Evolutionary conservation across 2,329 filamentous ascomycete genomes (phyloP).

Genomic region (Alternaria conjuncta): DNA sequence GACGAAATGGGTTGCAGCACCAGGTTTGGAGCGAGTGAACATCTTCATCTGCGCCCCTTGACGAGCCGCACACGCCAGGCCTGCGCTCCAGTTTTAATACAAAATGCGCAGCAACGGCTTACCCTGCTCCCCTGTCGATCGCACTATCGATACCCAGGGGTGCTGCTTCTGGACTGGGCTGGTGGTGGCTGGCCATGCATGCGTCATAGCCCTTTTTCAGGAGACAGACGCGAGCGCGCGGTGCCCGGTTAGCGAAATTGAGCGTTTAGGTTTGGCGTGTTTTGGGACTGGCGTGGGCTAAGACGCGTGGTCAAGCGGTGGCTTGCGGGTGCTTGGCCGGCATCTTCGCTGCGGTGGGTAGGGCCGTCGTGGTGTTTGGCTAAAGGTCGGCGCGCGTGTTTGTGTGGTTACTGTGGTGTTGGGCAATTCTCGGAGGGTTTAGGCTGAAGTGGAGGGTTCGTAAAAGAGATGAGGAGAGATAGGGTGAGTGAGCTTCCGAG

Average conservation of each 20-base stretch:
- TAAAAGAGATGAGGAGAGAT: background rate
- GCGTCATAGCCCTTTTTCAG: slow-evolving; percentile 7
- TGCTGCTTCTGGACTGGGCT: background rate
- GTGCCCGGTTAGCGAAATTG: background rate
- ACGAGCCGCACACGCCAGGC: slow-evolving; percentile 2
- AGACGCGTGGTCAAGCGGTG: slow-evolving; percentile 5
- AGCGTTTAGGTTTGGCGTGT: background rate
- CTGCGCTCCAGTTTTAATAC: background rate
- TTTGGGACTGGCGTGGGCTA: background rate
- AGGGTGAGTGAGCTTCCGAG: background rate
- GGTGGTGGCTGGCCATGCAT: background rate
- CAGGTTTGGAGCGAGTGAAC: slow-evolving; percentile 1
- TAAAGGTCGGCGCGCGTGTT: background rate
- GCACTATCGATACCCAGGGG: slow-evolving; percentile 18
- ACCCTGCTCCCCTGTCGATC: slow-evolving; percentile 28
- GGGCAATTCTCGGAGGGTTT: background rate
- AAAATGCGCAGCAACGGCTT: slow-evolving; percentile 1
- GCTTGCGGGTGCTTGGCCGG: slow-evolving; percentile 11
- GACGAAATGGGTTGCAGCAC: background rate
- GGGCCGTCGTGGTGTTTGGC: background rate
- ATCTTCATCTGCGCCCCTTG: slow-evolving; percentile 14
- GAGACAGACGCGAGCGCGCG: background rate
- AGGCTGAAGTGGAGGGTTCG: background rate
- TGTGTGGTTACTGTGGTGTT: background rate
- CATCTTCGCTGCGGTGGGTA: slow-evolving; percentile 1